phyloP scores from a whole-genome alignment of 305 asterid species.

The Solanum aculeatissimum region DNA sequence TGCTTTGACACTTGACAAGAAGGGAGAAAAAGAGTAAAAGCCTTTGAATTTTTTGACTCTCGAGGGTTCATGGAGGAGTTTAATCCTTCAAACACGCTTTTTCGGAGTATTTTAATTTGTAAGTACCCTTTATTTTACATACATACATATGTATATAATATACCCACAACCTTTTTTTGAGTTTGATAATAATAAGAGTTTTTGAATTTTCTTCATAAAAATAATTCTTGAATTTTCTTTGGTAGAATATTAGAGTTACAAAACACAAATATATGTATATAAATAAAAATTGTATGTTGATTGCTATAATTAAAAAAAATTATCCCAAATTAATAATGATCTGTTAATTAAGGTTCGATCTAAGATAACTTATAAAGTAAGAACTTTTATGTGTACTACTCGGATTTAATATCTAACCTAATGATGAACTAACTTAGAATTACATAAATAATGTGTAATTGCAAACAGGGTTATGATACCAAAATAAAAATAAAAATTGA shows the following conservation, averaged over 20 bases:
- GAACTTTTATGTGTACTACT: background rate
- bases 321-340: background rate
- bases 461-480: background rate
- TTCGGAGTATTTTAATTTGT: background rate
- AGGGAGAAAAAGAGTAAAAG: constrained; percentile 21
- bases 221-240: background rate
- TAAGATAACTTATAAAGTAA: background rate
- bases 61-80: background rate
- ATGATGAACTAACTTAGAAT: background rate
- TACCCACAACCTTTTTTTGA: background rate
- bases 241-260: background rate
- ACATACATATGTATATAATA: background rate
- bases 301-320: background rate
- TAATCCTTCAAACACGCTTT: constrained; percentile 59
- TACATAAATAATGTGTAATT: background rate
- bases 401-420: background rate
- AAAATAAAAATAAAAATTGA: background rate
- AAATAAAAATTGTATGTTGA: background rate
- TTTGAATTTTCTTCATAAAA: background rate
- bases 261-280: background rate
- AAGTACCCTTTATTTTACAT: background rate
- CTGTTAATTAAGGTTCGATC: background rate
- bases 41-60: constrained; percentile 35
- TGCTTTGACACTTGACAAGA: constrained; percentile 10
- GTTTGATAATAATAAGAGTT: background rate